Evolutionary conservation across 106 monocot genomes (phyloP).

Genomic region (Dendrobium huoshanense): DNA sequence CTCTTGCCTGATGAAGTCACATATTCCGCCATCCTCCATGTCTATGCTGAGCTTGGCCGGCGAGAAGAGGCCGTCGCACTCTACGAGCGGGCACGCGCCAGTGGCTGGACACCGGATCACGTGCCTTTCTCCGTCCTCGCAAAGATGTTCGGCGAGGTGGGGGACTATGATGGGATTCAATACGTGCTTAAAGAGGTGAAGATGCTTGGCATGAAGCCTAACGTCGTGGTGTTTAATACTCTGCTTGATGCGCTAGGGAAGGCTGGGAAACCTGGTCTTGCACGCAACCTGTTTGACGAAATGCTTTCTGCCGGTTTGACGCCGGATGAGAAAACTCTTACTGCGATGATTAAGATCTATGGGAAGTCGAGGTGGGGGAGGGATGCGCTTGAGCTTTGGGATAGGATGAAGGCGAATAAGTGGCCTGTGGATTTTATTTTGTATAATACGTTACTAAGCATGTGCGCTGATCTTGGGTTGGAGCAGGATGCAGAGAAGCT

Average conservation of each 20-base stretch:
- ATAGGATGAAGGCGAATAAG: slow-evolving; percentile 58
- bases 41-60: slow-evolving; percentile 67
- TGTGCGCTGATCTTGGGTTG: slow-evolving; percentile 84
- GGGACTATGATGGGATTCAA: slow-evolving; percentile 81
- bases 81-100: slow-evolving; percentile 63
- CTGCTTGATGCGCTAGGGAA: slow-evolving; percentile 73
- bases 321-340: slow-evolving; percentile 80
- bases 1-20: slow-evolving; percentile 85
- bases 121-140: slow-evolving; percentile 79
- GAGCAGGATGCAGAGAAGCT: slow-evolving; percentile 72
- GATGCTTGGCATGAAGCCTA: slow-evolving; percentile 44
- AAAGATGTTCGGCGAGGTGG: slow-evolving; percentile 71
- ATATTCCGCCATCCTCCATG: slow-evolving; percentile 79
- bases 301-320: slow-evolving; percentile 50
- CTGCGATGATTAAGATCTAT: slow-evolving; percentile 76
- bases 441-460: slow-evolving; percentile 79
- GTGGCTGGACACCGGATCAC: slow-evolving; percentile 73
- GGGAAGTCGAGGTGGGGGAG: slow-evolving; percentile 75
- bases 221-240: slow-evolving; percentile 77
- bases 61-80: slow-evolving; percentile 54
- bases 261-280: slow-evolving; percentile 69
- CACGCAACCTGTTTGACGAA: slow-evolving; percentile 72
- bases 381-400: slow-evolving; percentile 82
- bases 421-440: slow-evolving; percentile 82
- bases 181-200: slow-evolving; percentile 72